These are phyloP conservation scores for Areca catechu DNA, from an alignment of 176 grass and related monocot species.

Conservation along the genomic window DNA sequence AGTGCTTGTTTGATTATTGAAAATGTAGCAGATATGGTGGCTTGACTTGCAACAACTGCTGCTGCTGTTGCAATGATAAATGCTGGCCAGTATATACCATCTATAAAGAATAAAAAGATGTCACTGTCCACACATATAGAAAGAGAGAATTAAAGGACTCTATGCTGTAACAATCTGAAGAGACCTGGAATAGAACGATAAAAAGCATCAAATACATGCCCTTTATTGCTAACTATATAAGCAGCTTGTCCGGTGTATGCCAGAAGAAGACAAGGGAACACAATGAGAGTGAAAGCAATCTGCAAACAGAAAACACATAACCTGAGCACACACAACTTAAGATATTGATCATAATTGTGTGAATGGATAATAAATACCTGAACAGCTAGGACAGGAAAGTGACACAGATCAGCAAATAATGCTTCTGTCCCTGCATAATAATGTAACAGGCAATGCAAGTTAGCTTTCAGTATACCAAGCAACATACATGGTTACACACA, in stretches of 20 bases:
- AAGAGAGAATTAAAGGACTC: neutral
- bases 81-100: constrained; percentile 81
- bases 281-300: constrained; percentile 88
- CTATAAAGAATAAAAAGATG: constrained; percentile 40
- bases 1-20: constrained; percentile 98
- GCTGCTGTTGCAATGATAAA: constrained; percentile 89
- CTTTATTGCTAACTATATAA: constrained; percentile 59
- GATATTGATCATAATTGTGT: neutral
- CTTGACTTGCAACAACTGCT: constrained; percentile 85
- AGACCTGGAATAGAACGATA: constrained; percentile 97
- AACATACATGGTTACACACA: no score
- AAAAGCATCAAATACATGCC: constrained; percentile 69
- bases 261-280: constrained; percentile 96
- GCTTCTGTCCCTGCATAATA: constrained; percentile 85
- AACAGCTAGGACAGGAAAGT: constrained; percentile 93
- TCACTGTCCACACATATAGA: constrained; percentile 11
- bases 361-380: constrained; percentile 41
- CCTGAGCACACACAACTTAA: neutral
- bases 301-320: constrained; percentile 28
- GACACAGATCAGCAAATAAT: constrained; percentile 91
- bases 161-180: constrained; percentile 8
- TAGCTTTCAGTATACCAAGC: no score
- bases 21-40: constrained; percentile 96
- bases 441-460: constrained; percentile 6
- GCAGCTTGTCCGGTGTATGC: constrained; percentile 92